A percentile compares a stretch with the other conserved stretches of the same genome.
Evolutionary conservation across 139 green algal genomes (phyloP).

Genomic region (Chlorella ohadii): DNA sequence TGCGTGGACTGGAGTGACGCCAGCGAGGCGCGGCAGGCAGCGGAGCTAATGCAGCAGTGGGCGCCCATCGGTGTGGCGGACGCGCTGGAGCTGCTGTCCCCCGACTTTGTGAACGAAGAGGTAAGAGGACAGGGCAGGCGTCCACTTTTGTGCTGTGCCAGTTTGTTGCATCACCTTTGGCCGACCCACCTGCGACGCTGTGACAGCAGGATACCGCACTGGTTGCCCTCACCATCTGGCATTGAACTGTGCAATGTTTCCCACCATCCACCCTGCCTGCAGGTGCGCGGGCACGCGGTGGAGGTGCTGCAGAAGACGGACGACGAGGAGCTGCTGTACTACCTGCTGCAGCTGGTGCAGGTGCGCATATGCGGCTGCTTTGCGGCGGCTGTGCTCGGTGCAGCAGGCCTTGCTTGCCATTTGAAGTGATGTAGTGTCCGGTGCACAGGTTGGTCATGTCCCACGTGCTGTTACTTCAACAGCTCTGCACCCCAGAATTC

Average conservation of each 20-base stretch:
- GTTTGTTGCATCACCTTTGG: too few relatives aligned
- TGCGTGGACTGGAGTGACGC: constrained; percentile 95
- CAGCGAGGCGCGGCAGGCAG: constrained; percentile 76
- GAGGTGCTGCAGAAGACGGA: constrained; percentile 70
- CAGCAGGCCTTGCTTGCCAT: too few relatives aligned
- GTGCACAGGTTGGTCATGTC: too few relatives aligned
- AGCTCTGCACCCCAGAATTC: too few relatives aligned
- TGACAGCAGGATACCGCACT: too few relatives aligned
- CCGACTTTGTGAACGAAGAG: constrained; percentile 80
- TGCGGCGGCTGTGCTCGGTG: too few relatives aligned
- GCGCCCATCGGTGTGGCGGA: constrained; percentile 84
- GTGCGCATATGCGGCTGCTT: too few relatives aligned
- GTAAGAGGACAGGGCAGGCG: constrained; percentile 46
- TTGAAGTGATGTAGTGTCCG: too few relatives aligned
- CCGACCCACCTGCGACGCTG: too few relatives aligned
- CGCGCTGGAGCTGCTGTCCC: constrained; percentile 94
- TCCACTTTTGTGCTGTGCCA: background rate
- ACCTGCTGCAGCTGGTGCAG: constrained; percentile 95
- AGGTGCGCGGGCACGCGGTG: constrained; percentile 81
- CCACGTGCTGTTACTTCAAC: too few relatives aligned
- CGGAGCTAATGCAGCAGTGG: constrained; percentile 89
- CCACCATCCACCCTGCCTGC: background rate
- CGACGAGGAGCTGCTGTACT: constrained; percentile 91
- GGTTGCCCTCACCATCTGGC: too few relatives aligned
- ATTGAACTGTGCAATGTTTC: too few relatives aligned